Conservation (phyloP, 2,329 filamentous ascomycete species). For the Cladorrhinum sp. region DNA sequence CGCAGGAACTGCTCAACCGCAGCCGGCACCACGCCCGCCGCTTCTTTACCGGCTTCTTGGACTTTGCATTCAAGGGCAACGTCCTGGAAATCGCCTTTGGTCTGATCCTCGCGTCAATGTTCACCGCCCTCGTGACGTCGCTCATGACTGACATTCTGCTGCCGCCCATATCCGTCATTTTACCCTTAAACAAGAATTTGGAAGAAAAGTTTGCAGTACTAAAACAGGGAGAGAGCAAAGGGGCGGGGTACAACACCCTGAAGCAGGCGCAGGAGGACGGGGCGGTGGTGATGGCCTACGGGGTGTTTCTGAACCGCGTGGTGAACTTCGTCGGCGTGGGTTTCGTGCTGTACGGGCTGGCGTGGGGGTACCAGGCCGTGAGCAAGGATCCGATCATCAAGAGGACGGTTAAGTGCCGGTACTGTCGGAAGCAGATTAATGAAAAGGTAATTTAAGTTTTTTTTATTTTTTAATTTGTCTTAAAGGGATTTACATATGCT, state of each 20-base stretch:
- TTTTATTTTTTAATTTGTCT: neutral
- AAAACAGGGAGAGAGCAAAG: slow-evolving; percentile 51
- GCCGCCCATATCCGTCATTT: slow-evolving; percentile 65
- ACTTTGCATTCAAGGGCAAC: slow-evolving; percentile 72
- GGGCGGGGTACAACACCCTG: slow-evolving; percentile 66
- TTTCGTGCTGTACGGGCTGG: slow-evolving; percentile 62
- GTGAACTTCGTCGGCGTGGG: slow-evolving; percentile 66
- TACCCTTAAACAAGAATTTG: slow-evolving; percentile 68
- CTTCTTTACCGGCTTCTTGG: slow-evolving; percentile 62
- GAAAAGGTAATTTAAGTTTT: slow-evolving; percentile 49
- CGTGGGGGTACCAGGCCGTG: slow-evolving; percentile 58
- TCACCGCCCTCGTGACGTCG: slow-evolving; percentile 68
- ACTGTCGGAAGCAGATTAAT: slow-evolving; percentile 62
- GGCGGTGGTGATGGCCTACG: slow-evolving; percentile 69
- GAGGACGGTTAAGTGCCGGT: slow-evolving; percentile 65
- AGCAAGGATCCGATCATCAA: slow-evolving; percentile 69
- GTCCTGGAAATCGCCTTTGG: slow-evolving; percentile 74
- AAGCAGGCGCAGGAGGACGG: slow-evolving; percentile 67
- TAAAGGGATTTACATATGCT: neutral
- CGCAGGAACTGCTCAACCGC: slow-evolving; percentile 45
- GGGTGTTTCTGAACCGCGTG: slow-evolving; percentile 61
- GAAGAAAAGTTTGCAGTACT: slow-evolving; percentile 72
- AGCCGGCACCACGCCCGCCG: slow-evolving; percentile 47
- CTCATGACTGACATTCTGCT: slow-evolving; percentile 70
- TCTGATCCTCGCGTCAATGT: slow-evolving; percentile 68